A percentile compares a stretch with the other conserved stretches of the same genome.
These are phyloP conservation scores for Picea abies DNA, from an alignment of 83 land plant genomes.

Conservation along the genomic window DNA sequence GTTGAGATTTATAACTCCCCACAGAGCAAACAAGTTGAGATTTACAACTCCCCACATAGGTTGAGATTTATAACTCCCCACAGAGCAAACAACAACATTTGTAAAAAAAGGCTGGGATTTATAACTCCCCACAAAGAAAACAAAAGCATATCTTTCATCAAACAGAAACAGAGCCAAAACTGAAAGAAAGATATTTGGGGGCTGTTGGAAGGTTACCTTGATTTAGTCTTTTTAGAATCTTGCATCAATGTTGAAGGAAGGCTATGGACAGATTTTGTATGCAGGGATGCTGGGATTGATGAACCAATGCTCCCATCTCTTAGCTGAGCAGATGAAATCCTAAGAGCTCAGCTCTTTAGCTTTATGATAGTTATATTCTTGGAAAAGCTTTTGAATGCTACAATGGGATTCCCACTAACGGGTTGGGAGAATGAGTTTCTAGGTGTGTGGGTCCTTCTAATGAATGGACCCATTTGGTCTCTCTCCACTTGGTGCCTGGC, in stretches of 20 bases:
- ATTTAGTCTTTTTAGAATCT: conserved; percentile 5
- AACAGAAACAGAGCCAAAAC: too few species aligned
- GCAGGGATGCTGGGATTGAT: not conserved
- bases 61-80: not conserved
- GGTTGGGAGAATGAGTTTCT: not conserved
- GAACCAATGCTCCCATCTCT: too few species aligned
- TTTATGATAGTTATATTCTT: not conserved
- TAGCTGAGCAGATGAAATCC: too few species aligned
- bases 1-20: too few species aligned
- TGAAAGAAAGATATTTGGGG: too few species aligned
- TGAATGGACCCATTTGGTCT: conserved; percentile 11
- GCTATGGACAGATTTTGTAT: not conserved
- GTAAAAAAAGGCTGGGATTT: too few species aligned
- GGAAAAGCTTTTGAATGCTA: not conserved
- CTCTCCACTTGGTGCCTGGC: not conserved
- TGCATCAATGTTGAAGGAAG: conserved; percentile 6
- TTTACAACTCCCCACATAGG: too few species aligned
- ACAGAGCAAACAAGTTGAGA: too few species aligned
- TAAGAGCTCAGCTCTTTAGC: not conserved
- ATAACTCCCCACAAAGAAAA: too few species aligned
- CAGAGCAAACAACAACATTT: not conserved
- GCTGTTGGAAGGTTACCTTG: not conserved
- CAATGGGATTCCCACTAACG: not conserved
- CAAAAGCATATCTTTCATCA: too few species aligned
- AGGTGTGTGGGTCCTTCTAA: not conserved